Evolutionary conservation across 148 eudicot genomes (phyloP).

Genomic region (Silene latifolia): DNA sequence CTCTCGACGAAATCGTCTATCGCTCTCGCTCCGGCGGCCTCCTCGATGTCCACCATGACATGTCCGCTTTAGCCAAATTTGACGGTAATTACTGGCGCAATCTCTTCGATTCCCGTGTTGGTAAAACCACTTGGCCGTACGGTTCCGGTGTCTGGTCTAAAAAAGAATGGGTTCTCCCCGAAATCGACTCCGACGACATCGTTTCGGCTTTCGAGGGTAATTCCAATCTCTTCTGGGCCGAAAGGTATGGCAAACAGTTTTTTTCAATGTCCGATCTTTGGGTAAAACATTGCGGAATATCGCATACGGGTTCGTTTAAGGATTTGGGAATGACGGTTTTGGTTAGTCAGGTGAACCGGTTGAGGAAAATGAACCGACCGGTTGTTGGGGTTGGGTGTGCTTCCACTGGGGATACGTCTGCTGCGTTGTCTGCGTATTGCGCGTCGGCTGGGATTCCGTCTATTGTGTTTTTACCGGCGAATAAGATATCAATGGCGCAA

Average conservation of each 20-base stretch:
- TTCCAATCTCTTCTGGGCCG: slow-evolving; percentile 88
- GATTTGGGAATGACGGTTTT: slow-evolving; percentile 92
- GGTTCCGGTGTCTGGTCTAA: slow-evolving; percentile 93
- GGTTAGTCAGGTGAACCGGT: slow-evolving; percentile 77
- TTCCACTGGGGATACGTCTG: slow-evolving; percentile 85
- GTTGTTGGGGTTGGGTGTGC: slow-evolving; percentile 90
- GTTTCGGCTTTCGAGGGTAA: slow-evolving; percentile 77
- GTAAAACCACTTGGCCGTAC: slow-evolving; percentile 83
- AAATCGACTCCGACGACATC: slow-evolving; percentile 68
- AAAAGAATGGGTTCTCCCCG: slow-evolving; percentile 91
- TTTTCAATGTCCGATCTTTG: slow-evolving; percentile 85
- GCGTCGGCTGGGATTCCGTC: slow-evolving; percentile 93
- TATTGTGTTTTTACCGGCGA: slow-evolving; percentile 70
- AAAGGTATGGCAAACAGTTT: slow-evolving; percentile 73
- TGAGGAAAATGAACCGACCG: slow-evolving; percentile 75
- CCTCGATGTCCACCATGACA: slow-evolving; percentile 78
- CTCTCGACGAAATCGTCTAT: slow-evolving; percentile 92
- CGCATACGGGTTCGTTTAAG: slow-evolving; percentile 86
- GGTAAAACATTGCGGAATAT: slow-evolving; percentile 94
- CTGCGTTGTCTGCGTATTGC: slow-evolving; percentile 88
- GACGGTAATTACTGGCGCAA: slow-evolving; percentile 65
- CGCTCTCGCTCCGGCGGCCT: slow-evolving; percentile 75
- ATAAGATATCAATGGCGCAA: slow-evolving; percentile 73
- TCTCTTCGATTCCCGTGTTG: slow-evolving; percentile 78
- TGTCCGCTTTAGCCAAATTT: slow-evolving; percentile 50